These are phyloP conservation scores for Globisporangium orthogonon DNA, from an alignment of 352 stramenopile genomes.

Conservation along the genomic window DNA sequence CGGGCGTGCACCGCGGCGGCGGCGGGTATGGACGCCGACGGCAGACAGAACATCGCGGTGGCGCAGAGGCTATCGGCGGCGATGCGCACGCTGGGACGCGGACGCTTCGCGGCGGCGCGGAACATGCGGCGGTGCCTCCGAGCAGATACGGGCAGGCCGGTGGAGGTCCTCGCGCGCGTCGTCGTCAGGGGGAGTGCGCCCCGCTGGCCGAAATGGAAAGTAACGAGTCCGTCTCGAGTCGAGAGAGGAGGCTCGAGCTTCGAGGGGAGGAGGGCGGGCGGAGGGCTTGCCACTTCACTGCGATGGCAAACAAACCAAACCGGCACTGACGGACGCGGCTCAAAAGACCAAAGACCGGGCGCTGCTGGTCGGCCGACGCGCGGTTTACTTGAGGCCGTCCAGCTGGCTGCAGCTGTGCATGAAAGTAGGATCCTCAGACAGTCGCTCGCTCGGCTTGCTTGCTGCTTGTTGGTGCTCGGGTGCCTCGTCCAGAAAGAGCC, in stretches of 20 bases:
- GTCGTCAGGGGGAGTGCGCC: slow-evolving; percentile 3
- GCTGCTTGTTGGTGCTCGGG: too few species aligned
- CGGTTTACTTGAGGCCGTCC: background rate
- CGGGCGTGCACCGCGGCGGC: background rate
- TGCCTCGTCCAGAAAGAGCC: too few species aligned
- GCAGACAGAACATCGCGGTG: too few species aligned
- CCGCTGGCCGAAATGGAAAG: slow-evolving; percentile 16
- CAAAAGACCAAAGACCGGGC: background rate
- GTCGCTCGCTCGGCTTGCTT: too few species aligned
- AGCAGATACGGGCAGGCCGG: too few species aligned
- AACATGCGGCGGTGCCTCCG: slow-evolving; percentile 4
- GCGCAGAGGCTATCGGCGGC: background rate
- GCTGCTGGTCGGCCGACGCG: too few species aligned
- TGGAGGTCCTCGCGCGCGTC: too few species aligned
- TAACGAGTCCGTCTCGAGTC: slow-evolving; percentile 1
- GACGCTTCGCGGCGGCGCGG: slow-evolving; percentile 8
- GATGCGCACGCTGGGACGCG: slow-evolving; percentile 2
- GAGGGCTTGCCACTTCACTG: background rate
- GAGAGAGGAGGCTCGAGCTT: too few species aligned
- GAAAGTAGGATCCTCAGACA: background rate
- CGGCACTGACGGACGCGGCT: background rate
- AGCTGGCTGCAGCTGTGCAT: background rate
- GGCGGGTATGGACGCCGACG: too few species aligned
- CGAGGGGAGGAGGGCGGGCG: background rate
- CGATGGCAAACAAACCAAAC: background rate